Evolutionary conservation across 202 grass and related monocot genomes (phyloP).

Genomic region (Digitaria exilis): DNA sequence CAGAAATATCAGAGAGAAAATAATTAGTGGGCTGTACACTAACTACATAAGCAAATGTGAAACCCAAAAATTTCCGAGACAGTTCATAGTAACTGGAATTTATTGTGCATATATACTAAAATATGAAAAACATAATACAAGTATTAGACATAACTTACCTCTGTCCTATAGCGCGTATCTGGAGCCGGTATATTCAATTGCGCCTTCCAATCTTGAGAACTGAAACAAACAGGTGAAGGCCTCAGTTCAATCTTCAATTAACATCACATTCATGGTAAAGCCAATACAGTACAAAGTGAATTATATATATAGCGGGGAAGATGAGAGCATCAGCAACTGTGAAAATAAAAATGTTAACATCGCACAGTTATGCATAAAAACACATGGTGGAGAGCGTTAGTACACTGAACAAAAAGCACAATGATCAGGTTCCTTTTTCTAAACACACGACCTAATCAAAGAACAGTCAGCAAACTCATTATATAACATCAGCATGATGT

Average conservation of each 20-base stretch:
- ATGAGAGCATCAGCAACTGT: neutral
- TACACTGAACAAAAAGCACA: neutral
- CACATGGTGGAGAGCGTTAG: neutral
- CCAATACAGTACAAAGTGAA: conserved; percentile 13
- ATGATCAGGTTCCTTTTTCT: neutral
- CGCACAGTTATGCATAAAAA: neutral
- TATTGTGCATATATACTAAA: neutral
- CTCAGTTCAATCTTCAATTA: neutral
- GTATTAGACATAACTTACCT: conserved; percentile 45
- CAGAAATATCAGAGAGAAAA: conserved; percentile 29
- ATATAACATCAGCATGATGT: neutral
- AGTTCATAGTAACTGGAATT: neutral
- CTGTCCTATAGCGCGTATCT: conserved; percentile 81
- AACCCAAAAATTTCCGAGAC: conserved; percentile 1
- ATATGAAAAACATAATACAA: neutral
- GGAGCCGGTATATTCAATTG: conserved; percentile 72
- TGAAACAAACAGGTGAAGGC: conserved; percentile 41
- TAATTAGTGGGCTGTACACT: neutral
- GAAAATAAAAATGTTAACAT: conserved; percentile 22
- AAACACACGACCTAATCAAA: neutral
- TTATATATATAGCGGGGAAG: neutral
- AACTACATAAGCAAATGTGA: neutral
- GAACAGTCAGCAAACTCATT: neutral
- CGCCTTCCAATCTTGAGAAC: conserved; percentile 87
- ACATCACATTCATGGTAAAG: neutral